Evolutionary conservation across 78 protist species (phyloP).

Genomic region (Capsaspora owczarzaki): DNA sequence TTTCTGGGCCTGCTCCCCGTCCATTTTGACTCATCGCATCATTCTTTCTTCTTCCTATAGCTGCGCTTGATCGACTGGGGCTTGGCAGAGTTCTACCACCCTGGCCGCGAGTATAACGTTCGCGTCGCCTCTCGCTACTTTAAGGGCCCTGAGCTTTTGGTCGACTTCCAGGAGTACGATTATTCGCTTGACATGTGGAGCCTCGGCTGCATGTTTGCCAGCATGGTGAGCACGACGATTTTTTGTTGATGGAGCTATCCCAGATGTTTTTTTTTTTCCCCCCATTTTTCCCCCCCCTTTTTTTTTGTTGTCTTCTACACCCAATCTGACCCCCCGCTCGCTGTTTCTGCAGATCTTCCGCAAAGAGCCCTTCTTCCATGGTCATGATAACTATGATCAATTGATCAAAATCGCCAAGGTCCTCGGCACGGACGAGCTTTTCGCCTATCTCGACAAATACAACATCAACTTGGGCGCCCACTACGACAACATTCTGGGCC

Average conservation of each 20-base stretch:
- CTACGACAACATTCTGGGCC: constrained; percentile 59
- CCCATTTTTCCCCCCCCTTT: no score
- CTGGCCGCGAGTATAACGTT: constrained; percentile 93
- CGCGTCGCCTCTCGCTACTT: constrained; percentile 99
- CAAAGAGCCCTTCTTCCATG: constrained; percentile 98
- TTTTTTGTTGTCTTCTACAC: no score
- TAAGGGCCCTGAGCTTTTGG: constrained; percentile 96
- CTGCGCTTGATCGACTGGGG: constrained; percentile 99
- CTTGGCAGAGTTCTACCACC: constrained; percentile 98
- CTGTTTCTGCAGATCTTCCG: constrained; percentile 67
- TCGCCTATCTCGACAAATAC: constrained; percentile 85
- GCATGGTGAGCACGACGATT: constrained; percentile 80
- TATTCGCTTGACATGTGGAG: constrained; percentile 97
- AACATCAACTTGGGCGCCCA: constrained; percentile 71
- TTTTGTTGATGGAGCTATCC: no score
- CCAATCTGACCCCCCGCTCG: no score
- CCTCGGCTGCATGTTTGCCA: constrained; percentile 97
- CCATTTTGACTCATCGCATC: not conserved
- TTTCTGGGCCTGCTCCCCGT: not conserved
- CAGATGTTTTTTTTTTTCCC: no score
- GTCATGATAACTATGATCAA: constrained; percentile 97
- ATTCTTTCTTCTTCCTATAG: not conserved
- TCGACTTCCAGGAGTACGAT: constrained; percentile 90
- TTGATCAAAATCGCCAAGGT: constrained; percentile 94
- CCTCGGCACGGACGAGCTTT: constrained; percentile 93